Evolutionary conservation across 768 basidiomycete species (phyloP), one percentile per base, ranked within the genome.

Genomic region (Kwoniella europaea): DNA sequence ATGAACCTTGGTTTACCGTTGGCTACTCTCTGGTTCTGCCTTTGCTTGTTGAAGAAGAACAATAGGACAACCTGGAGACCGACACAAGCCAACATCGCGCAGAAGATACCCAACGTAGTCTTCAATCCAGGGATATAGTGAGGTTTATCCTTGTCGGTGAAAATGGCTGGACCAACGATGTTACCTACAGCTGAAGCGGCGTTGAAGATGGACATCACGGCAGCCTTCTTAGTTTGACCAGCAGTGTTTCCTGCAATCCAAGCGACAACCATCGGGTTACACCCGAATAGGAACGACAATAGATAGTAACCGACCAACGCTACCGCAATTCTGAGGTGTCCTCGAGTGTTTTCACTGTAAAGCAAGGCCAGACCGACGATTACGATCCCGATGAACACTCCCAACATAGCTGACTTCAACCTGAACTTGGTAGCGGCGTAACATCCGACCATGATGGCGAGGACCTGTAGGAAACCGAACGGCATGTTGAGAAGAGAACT

Each of bases 161-260:
- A 84, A 22, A 84, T 71, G 42, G 79, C 70, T 15, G 83, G 80
- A 44, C 75, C 69, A 64, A 85, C 85, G 71, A 76, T 76, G 60
- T 87, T 87, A 18, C 86, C 86, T 13, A 83, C 85, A 57, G 86
- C 86, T 67, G 86, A 85, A 2, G 85, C 86, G n/a, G 85, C 82
- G 69, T 87, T 87, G 68, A 86, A 82, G 9, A 86, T 70, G 2
- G 86, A 86, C 27, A 86, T 86, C 5, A 85, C 85, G 62, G 84
- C 82, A 5, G 81, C 71, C 62, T 81, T 81, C 71, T 81, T 82
- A 61, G 81, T 79, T 41, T 79, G 76, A 59, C 64, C 61, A 22
- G 71, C 71, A 7, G 63, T 71, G 59, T 76, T 75, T 27, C 69
- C 63, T 12, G 63, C 67, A 42, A 78, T 62, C 75, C 74, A 77